Percentiles rank a stretch among this genome's conserved stretches.
These are phyloP conservation scores for Neoboletus subvelutipes DNA, from an alignment of 768 basidiomycete genomes.

Conservation along the genomic window DNA sequence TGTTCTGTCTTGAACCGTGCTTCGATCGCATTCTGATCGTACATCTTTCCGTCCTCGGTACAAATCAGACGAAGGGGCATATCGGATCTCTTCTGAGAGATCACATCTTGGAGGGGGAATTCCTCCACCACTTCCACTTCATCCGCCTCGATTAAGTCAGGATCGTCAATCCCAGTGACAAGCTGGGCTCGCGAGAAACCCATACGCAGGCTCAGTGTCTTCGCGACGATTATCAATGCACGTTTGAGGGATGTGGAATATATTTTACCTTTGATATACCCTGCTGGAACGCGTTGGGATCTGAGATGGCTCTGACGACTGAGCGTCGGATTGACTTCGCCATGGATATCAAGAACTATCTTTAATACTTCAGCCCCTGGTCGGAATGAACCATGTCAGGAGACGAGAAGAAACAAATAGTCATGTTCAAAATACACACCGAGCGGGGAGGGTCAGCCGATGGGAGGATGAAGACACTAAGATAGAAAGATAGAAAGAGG, in stretches of 20 bases:
- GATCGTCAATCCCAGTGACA: background rate
- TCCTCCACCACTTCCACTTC: background rate
- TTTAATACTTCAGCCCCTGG: background rate
- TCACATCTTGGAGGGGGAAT: constrained; percentile 14
- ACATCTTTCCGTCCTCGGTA: constrained; percentile 26
- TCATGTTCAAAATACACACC: background rate
- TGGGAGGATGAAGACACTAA: too few species aligned
- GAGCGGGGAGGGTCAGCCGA: background rate
- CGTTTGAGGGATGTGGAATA: background rate
- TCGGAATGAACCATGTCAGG: background rate
- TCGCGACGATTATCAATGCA: background rate
- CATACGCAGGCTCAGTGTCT: background rate
- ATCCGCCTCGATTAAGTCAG: background rate
- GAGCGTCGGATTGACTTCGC: constrained; percentile 14
- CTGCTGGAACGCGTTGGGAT: constrained; percentile 10
- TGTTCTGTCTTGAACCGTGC: constrained; percentile 16
- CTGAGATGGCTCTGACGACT: constrained; percentile 20
- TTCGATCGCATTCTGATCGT: constrained; percentile 18
- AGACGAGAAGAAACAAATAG: background rate
- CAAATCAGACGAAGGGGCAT: constrained; percentile 28
- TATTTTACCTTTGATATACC: constrained; percentile 3
- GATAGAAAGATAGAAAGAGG: background rate
- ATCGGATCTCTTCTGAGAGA: constrained; percentile 13
- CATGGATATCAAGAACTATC: background rate
- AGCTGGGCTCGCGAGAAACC: too few species aligned